These are phyloP conservation scores for Populus hybrid DNA, from an alignment of 441 rosid species.

Conservation along the genomic window DNA sequence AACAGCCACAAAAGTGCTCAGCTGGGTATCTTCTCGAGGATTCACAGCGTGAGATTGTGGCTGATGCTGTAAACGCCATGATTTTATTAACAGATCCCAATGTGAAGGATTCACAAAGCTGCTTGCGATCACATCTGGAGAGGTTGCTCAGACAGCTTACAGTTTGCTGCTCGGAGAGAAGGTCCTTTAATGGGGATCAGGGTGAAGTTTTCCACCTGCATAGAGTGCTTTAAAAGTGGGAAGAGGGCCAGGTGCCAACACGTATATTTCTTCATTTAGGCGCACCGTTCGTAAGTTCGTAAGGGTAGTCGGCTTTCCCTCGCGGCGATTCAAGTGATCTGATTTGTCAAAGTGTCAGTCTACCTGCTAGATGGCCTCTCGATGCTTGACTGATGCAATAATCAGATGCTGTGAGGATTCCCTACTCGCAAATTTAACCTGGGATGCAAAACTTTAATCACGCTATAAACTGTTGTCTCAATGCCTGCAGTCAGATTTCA, in stretches of 20 bases:
- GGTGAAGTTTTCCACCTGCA: slow-evolving; percentile 71
- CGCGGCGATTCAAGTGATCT: neutral
- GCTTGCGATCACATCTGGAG: slow-evolving; percentile 61
- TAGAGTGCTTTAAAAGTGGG: slow-evolving; percentile 38
- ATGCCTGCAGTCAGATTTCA: neutral
- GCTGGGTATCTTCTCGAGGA: slow-evolving; percentile 73
- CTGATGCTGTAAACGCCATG: slow-evolving; percentile 80
- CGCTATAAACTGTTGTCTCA: neutral
- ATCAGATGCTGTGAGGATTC: neutral
- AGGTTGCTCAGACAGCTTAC: slow-evolving; percentile 70
- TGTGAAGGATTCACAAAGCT: slow-evolving; percentile 42
- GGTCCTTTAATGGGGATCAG: slow-evolving; percentile 64
- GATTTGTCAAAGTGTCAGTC: neutral
- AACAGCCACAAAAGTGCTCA: slow-evolving; percentile 57
- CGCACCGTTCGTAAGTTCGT: slow-evolving; percentile 12
- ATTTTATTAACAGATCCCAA: slow-evolving; percentile 68
- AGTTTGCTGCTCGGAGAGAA: slow-evolving; percentile 63
- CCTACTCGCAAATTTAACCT: neutral
- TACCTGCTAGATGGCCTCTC: neutral
- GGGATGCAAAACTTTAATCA: neutral
- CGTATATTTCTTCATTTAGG: neutral
- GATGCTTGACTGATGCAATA: neutral
- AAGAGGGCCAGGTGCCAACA: slow-evolving; percentile 30
- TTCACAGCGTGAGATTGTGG: slow-evolving; percentile 78
- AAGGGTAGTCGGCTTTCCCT: neutral